Evolutionary conservation across 345 rosid genomes (phyloP).

Genomic region (Mallotus nudiflorus): DNA sequence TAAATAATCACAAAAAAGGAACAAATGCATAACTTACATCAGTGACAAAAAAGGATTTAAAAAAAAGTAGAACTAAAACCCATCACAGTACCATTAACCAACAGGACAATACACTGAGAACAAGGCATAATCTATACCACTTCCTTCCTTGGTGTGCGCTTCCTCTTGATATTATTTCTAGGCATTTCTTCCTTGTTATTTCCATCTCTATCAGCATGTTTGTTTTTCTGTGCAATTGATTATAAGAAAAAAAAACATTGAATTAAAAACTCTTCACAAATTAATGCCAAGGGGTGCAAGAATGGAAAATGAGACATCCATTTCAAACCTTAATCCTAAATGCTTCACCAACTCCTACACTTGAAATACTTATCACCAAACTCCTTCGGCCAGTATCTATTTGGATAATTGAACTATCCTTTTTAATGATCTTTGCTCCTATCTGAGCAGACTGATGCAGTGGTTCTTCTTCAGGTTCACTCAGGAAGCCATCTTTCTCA

Average conservation of each 20-base stretch:
- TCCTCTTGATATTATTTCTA: conserved; percentile 41
- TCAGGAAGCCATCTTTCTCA: conserved; percentile 25
- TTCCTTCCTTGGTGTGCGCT: conserved; percentile 40
- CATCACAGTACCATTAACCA: not conserved
- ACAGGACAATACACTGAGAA: conserved; percentile 8
- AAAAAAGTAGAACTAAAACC: not conserved
- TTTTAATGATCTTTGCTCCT: conserved; percentile 18
- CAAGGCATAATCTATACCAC: conserved; percentile 31
- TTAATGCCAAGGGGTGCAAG: conserved; percentile 6
- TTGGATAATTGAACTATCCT: conserved; percentile 26
- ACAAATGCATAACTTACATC: not conserved
- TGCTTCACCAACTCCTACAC: conserved; percentile 31
- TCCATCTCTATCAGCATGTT: conserved; percentile 28
- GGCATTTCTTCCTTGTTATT: conserved; percentile 31
- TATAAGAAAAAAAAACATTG: conserved; percentile 16
- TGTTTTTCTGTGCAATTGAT: conserved; percentile 39
- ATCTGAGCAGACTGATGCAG: conserved; percentile 20
- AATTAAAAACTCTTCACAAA: conserved; percentile 14
- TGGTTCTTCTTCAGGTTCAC: conserved; percentile 26
- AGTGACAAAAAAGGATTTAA: not conserved
- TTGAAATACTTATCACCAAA: conserved; percentile 20
- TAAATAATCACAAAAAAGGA: conserved; percentile 7
- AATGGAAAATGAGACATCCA: conserved; percentile 19
- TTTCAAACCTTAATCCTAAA: conserved; percentile 44
- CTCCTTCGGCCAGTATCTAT: conserved; percentile 20